Evolutionary conservation across 2,329 filamentous ascomycete species (phyloP).

Genomic region (Aotearoamyces nothofagi): DNA sequence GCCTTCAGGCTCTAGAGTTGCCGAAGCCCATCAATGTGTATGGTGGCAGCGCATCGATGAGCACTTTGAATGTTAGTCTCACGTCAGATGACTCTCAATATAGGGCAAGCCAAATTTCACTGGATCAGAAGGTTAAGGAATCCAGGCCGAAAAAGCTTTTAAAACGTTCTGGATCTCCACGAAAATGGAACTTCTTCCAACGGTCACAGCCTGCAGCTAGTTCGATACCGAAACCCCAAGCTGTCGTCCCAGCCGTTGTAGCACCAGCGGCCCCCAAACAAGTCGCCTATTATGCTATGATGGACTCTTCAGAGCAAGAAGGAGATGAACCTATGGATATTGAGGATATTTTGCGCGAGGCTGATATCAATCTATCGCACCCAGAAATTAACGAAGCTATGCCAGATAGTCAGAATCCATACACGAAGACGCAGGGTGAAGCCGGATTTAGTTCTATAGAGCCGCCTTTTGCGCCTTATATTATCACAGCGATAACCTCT

Average conservation of each 20-base stretch:
- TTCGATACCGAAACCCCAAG: slow-evolving; percentile 17
- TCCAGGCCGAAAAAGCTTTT: slow-evolving; percentile 37
- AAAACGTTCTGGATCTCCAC: slow-evolving; percentile 35
- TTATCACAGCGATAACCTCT: too few species aligned
- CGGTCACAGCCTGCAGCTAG: slow-evolving; percentile 25
- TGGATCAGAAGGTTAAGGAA: slow-evolving; percentile 23
- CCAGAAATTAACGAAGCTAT: background rate
- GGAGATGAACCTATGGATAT: slow-evolving; percentile 20
- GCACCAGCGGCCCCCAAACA: slow-evolving; percentile 27
- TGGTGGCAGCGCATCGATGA: too few species aligned
- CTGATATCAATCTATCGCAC: slow-evolving; percentile 12
- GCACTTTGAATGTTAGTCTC: too few species aligned
- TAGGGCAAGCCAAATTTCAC: too few species aligned
- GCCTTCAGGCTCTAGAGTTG: slow-evolving; percentile 27
- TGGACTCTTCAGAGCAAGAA: slow-evolving; percentile 34
- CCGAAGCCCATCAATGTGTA: slow-evolving; percentile 39
- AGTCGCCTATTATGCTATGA: slow-evolving; percentile 44
- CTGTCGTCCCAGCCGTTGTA: slow-evolving; percentile 31
- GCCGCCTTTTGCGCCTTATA: too few species aligned
- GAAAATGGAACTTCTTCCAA: slow-evolving; percentile 50
- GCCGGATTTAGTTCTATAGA: too few species aligned
- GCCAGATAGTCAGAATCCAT: background rate
- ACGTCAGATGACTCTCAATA: slow-evolving; percentile 40
- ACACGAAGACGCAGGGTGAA: background rate
- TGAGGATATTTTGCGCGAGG: slow-evolving; percentile 34